Evolutionary conservation across 495 filamentous ascomycete genomes (phyloP).

Genomic region (Trichoderma parareesei): DNA sequence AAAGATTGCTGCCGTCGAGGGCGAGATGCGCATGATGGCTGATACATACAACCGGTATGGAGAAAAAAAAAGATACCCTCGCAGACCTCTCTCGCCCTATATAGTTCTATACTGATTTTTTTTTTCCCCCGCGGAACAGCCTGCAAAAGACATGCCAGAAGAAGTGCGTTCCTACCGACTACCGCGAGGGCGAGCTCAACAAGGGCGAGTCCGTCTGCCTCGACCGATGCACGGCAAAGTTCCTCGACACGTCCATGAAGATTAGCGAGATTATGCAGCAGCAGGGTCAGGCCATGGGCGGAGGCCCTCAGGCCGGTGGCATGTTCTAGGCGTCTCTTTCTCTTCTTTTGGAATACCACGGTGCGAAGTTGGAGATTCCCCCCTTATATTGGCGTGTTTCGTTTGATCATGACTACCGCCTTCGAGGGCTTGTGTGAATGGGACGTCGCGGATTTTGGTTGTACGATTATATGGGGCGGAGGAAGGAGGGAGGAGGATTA

Average conservation of each 20-base stretch:
- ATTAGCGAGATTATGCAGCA: conserved; percentile 54
- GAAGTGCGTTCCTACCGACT: conserved; percentile 86
- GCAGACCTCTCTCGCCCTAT: no score
- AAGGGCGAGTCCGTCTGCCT: conserved; percentile 98
- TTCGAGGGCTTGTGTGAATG: no score
- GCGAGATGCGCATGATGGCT: conserved; percentile 86
- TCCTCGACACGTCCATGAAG: conserved; percentile 97
- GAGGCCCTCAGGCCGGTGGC: conserved; percentile 23
- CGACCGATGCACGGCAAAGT: conserved; percentile 92
- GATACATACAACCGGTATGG: conserved; percentile 91
- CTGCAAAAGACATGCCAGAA: conserved; percentile 78
- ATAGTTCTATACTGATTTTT: no score
- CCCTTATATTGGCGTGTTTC: no score
- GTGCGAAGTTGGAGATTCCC: no score
- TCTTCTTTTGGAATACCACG: no score
- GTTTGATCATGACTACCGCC: no score
- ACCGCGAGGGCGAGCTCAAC: conserved; percentile 91
- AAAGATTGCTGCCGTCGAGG: conserved; percentile 91
- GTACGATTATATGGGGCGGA: conserved; percentile 2
- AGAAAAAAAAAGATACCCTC: no score
- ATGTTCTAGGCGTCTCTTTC: conserved; percentile 8
- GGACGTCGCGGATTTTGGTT: not conserved
- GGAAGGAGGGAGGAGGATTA: not conserved
- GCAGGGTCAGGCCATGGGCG: conserved; percentile 35
- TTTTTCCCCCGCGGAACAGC: conserved; percentile 37